Conservation (phyloP, 169 alveolate genomes). For the Plasmodium cynomolgi region DNA sequence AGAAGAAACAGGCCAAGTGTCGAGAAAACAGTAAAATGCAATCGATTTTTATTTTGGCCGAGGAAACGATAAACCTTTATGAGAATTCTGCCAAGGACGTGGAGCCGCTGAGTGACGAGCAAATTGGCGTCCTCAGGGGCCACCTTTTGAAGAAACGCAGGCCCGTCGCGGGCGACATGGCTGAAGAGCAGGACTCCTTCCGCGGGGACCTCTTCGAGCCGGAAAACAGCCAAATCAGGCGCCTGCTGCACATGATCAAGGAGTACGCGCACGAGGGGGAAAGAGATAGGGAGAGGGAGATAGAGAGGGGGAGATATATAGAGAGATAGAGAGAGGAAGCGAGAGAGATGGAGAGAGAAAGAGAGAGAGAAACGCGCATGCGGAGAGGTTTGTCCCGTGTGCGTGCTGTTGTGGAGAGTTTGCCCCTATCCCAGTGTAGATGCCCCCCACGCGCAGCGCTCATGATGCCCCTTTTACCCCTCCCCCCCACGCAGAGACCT, state of each 20-base stretch:
- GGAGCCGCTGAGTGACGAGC: constrained; percentile 34
- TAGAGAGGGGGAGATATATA: no score
- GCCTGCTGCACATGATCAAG: constrained; percentile 50
- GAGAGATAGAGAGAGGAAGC: no score
- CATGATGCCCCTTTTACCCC: neutral
- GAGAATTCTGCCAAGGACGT: constrained; percentile 75
- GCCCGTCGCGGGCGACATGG: neutral
- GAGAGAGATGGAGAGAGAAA: neutral
- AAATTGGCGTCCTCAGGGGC: constrained; percentile 2
- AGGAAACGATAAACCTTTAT: constrained; percentile 67
- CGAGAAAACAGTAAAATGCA: constrained; percentile 20
- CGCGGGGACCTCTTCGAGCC: constrained; percentile 31
- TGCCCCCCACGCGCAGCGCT: neutral
- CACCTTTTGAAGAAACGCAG: constrained; percentile 9
- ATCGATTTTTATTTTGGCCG: constrained; percentile 46
- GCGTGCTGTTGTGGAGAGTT: neutral
- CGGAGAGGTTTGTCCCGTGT: neutral
- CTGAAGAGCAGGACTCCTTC: constrained; percentile 7
- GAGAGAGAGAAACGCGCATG: constrained; percentile 1
- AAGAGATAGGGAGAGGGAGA: neutral
- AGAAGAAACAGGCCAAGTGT: constrained; percentile 16
- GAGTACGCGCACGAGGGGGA: constrained; percentile 9
- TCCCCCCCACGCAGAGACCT: constrained; percentile 41
- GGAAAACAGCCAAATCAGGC: constrained; percentile 64
- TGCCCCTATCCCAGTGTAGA: neutral